These are phyloP conservation scores for Phaeosphaeria sp. DNA, from an alignment of 2,329 filamentous ascomycete species.

Conservation along the genomic window DNA sequence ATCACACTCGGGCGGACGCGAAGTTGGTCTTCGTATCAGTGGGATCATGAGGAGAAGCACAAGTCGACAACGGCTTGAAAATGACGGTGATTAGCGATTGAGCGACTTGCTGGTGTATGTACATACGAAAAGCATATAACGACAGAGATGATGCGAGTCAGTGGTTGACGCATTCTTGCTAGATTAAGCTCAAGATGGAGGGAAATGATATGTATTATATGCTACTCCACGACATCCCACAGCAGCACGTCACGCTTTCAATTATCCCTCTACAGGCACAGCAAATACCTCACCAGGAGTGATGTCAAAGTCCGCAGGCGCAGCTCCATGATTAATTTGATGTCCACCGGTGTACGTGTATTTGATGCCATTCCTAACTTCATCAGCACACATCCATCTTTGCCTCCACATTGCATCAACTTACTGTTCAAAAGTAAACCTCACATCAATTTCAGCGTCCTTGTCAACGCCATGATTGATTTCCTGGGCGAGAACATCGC, in stretches of 20 bases:
- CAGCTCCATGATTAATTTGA: background rate
- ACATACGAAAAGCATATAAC: background rate
- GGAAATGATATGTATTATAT: background rate
- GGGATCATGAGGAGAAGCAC: background rate
- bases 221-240: background rate
- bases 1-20: background rate
- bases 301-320: background rate
- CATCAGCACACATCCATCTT: background rate
- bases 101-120: background rate
- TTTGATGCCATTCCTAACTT: constrained; percentile 11
- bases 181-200: no score
- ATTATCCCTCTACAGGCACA: background rate
- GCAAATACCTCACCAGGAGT: background rate
- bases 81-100: background rate
- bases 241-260: background rate
- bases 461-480: constrained; percentile 15
- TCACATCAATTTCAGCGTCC: constrained; percentile 16
- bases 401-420: background rate
- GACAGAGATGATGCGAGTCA: background rate
- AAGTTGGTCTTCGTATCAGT: no score
- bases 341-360: constrained; percentile 22
- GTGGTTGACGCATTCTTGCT: no score
- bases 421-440: constrained; percentile 23
- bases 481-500: constrained; percentile 19
- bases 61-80: background rate